These are phyloP conservation scores for Claviceps cyperi DNA, from an alignment of 2,329 filamentous ascomycete genomes.

Conservation along the genomic window DNA sequence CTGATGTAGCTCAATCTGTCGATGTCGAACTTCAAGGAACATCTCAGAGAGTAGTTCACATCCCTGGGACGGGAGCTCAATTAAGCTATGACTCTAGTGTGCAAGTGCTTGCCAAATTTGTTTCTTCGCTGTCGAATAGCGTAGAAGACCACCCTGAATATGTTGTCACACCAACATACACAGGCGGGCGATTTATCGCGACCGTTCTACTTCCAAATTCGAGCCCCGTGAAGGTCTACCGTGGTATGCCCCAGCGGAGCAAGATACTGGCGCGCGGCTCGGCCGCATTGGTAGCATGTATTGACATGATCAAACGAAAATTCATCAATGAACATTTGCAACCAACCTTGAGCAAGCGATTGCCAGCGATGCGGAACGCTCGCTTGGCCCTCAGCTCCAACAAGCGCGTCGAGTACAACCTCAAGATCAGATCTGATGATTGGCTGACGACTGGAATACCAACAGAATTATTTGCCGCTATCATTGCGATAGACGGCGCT, in stretches of 20 bases:
- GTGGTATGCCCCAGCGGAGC: slow-evolving; percentile 47
- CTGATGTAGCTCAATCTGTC: slow-evolving; percentile 11
- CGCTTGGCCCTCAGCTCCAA: slow-evolving; percentile 68
- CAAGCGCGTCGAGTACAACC: slow-evolving; percentile 57
- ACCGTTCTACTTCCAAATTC: slow-evolving; percentile 66
- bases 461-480: slow-evolving; percentile 41
- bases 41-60: slow-evolving; percentile 38
- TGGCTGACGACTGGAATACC: slow-evolving; percentile 44
- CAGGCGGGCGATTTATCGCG: slow-evolving; percentile 50
- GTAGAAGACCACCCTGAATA: slow-evolving; percentile 38
- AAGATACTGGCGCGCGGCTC: slow-evolving; percentile 77
- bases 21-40: slow-evolving; percentile 10
- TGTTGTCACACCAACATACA: slow-evolving; percentile 32
- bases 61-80: slow-evolving; percentile 57
- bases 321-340: slow-evolving; percentile 62
- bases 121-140: slow-evolving; percentile 39
- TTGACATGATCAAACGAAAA: slow-evolving; percentile 48
- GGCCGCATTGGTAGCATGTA: slow-evolving; percentile 73
- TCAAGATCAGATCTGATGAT: slow-evolving; percentile 63
- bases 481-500: slow-evolving; percentile 44
- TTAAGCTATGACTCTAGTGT: slow-evolving; percentile 66
- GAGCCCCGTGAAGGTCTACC: slow-evolving; percentile 53
- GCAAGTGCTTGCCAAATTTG: slow-evolving; percentile 57
- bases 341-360: slow-evolving; percentile 53
- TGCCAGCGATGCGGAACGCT: slow-evolving; percentile 79